Percentiles rank a stretch among this genome's conserved stretches.
phyloP scores from a whole-genome alignment of 139 green algal genomes.

The Raphidocelis subcapitata region DNA sequence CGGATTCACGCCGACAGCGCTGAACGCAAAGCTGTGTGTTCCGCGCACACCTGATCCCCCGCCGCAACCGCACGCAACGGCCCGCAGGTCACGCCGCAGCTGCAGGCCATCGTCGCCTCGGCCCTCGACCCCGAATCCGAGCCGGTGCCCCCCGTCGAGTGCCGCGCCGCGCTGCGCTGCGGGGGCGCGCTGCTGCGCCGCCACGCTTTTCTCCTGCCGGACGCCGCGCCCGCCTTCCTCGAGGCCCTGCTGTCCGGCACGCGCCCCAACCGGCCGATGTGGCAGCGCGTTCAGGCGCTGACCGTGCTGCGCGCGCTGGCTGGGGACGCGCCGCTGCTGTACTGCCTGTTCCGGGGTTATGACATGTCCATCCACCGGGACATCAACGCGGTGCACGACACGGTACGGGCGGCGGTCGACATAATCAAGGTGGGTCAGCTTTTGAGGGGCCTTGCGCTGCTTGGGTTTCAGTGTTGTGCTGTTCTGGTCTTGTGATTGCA shows the following conservation, averaged over 20 bases:
- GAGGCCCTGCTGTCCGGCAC: constrained; percentile 49
- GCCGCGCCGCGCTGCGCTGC: constrained; percentile 53
- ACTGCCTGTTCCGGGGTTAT: constrained; percentile 35
- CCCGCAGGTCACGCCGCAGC: constrained; percentile 46
- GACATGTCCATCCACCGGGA: constrained; percentile 44
- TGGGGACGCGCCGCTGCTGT: constrained; percentile 35
- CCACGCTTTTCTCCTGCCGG: constrained; percentile 39
- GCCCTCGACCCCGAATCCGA: constrained; percentile 48
- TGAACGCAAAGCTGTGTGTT: too few relatives aligned
- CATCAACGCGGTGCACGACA: constrained; percentile 38
- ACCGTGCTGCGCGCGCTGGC: constrained; percentile 38
- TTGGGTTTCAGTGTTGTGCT: background rate
- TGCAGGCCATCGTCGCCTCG: constrained; percentile 47
- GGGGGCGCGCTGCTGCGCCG: constrained; percentile 47
- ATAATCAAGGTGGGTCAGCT: constrained; percentile 13
- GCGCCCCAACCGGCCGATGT: constrained; percentile 20
- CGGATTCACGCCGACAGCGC: too few relatives aligned
- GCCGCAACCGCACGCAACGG: too few relatives aligned
- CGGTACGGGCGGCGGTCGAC: constrained; percentile 5
- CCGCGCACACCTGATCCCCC: background rate
- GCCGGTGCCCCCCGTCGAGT: constrained; percentile 31
- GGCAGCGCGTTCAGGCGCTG: constrained; percentile 50
- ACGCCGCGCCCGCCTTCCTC: constrained; percentile 34
- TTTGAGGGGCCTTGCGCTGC: too few relatives aligned
- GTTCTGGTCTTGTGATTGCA: background rate